Evolutionary conservation across 1,284 basidiomycete genomes (phyloP).

Genomic region (Malassezia dermatis): DNA sequence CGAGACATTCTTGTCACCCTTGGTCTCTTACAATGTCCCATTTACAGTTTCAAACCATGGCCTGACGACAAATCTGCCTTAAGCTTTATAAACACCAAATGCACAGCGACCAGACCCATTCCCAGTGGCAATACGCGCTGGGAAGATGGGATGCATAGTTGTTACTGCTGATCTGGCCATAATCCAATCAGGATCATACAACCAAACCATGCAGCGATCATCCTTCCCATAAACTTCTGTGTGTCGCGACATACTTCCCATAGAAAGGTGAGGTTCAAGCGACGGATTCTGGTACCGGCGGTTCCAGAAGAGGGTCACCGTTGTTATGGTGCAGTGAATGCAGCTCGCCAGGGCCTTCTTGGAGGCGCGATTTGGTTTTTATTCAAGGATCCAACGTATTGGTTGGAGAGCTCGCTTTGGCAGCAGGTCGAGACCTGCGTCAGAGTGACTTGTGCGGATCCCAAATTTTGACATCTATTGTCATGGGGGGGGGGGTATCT

Average conservation of each 20-base stretch:
- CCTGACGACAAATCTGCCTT: not conserved
- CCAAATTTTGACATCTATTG: slow-evolving; percentile 13
- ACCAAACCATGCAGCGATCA: slow-evolving; percentile 27
- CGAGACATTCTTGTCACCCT: not conserved
- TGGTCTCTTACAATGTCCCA: slow-evolving; percentile 7
- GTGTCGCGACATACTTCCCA: slow-evolving; percentile 40
- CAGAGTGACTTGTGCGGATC: slow-evolving; percentile 9
- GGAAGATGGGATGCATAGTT: slow-evolving; percentile 30
- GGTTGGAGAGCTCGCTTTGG: not conserved
- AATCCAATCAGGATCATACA: slow-evolving; percentile 39
- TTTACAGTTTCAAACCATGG: not conserved
- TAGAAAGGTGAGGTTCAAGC: slow-evolving; percentile 34
- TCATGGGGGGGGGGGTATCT: not conserved
- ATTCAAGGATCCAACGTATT: not conserved
- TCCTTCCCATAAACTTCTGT: slow-evolving; percentile 36
- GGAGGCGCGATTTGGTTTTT: slow-evolving; percentile 8
- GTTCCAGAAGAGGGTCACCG: slow-evolving; percentile 44
- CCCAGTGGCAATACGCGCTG: slow-evolving; percentile 29
- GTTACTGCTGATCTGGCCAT: slow-evolving; percentile 44
- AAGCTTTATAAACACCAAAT: slow-evolving; percentile 23
- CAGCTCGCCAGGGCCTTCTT: slow-evolving; percentile 24
- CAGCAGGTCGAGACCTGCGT: not conserved
- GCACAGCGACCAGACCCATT: slow-evolving; percentile 36
- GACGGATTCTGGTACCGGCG: slow-evolving; percentile 33
- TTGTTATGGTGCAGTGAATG: slow-evolving; percentile 39